Conservation (phyloP, 805 yeast genomes). For the Metschnikowia kunwiensis region DNA sequence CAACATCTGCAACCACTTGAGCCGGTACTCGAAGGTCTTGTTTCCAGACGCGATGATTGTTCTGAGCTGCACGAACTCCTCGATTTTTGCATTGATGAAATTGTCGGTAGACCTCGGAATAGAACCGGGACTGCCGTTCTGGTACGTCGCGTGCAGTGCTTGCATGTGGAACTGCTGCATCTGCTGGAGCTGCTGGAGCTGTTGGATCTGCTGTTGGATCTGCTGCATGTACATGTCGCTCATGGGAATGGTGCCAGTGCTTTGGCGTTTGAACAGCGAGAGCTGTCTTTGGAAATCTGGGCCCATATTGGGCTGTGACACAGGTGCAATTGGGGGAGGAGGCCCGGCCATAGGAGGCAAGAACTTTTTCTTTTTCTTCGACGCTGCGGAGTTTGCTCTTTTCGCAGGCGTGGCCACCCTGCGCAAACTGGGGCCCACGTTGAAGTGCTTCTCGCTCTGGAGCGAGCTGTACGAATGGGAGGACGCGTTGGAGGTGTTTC, state of each 20-base stretch:
- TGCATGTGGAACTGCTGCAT: constrained; percentile 13
- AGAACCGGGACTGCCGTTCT: constrained; percentile 3
- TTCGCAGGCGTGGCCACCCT: constrained; percentile 12
- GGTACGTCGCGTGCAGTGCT: constrained; percentile 3
- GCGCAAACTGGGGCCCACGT: constrained; percentile 15
- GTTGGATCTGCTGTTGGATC: constrained; percentile 49
- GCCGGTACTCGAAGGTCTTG: constrained; percentile 39
- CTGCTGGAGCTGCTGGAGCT: constrained; percentile 24
- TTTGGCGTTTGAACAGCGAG: constrained; percentile 8
- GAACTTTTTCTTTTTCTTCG: constrained; percentile 3
- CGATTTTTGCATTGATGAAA: constrained; percentile 30
- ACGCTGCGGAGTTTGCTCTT: not conserved
- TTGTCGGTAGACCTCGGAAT: constrained; percentile 20
- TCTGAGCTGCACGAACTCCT: constrained; percentile 34
- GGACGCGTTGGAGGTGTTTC: constrained; percentile 16
- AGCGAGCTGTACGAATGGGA: constrained; percentile 29
- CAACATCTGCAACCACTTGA: constrained; percentile 43
- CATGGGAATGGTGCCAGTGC: constrained; percentile 14
- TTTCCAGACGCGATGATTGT: constrained; percentile 39
- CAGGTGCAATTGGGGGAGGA: constrained; percentile 17
- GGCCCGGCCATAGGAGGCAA: constrained; percentile 20
- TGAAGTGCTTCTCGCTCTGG: constrained; percentile 26
- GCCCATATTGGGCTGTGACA: constrained; percentile 1
- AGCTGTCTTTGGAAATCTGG: constrained; percentile 6
- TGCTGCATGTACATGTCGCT: constrained; percentile 47